Percentiles rank a stretch among this genome's conserved stretches.
These are phyloP conservation scores for Actinomucor elegans DNA, from an alignment of 371 early-diverging fungal genomes.

Conservation along the genomic window DNA sequence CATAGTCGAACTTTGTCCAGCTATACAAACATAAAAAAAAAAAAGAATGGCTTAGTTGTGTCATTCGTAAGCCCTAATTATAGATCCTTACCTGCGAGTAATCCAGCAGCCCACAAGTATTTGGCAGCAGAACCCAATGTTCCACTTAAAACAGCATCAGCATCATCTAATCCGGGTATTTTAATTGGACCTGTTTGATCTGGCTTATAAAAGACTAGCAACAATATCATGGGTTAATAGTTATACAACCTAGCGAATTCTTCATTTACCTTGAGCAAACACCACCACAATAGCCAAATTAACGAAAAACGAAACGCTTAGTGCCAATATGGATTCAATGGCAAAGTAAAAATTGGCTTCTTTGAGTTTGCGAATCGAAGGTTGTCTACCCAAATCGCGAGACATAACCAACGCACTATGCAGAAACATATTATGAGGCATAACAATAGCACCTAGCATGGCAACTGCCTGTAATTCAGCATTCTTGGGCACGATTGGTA, in stretches of 20 bases:
- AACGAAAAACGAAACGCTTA: slow-evolving; percentile 67
- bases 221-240: neutral
- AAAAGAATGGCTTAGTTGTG: neutral
- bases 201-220: slow-evolving; percentile 49
- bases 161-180: slow-evolving; percentile 57
- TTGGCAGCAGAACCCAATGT: slow-evolving; percentile 60
- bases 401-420: slow-evolving; percentile 67
- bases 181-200: slow-evolving; percentile 25
- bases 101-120: slow-evolving; percentile 67
- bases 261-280: slow-evolving; percentile 50
- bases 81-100: slow-evolving; percentile 50
- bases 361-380: slow-evolving; percentile 49
- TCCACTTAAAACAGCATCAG: slow-evolving; percentile 54
- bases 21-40: slow-evolving; percentile 21
- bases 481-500: slow-evolving; percentile 56
- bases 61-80: neutral
- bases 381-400: slow-evolving; percentile 53
- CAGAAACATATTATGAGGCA: slow-evolving; percentile 78
- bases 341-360: slow-evolving; percentile 71
- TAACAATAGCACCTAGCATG: slow-evolving; percentile 68
- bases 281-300: slow-evolving; percentile 74
- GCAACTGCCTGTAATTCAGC: slow-evolving; percentile 69
- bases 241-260: neutral
- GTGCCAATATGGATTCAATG: slow-evolving; percentile 63
- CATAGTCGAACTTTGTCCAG: slow-evolving; percentile 76